Percentiles rank a stretch among this genome's conserved stretches.
Evolutionary conservation across 768 basidiomycete species (phyloP).

Genomic region (Pulveroboletus frians): DNA sequence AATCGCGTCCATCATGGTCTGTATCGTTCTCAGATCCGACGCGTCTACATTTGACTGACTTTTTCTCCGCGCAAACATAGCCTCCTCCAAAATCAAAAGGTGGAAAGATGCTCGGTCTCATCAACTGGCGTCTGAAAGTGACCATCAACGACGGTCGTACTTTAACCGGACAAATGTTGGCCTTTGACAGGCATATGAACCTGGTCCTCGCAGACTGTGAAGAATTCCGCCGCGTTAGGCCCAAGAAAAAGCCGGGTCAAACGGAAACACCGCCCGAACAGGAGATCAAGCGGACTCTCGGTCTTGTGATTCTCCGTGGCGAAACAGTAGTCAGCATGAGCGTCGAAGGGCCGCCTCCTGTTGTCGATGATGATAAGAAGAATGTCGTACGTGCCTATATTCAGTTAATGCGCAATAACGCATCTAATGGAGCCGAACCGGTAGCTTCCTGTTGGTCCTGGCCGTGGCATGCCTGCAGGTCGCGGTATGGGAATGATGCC

Average conservation of each 20-base stretch:
- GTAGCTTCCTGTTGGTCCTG: slow-evolving; percentile 83
- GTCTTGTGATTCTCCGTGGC: slow-evolving; percentile 94
- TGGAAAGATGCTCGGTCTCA: slow-evolving; percentile 94
- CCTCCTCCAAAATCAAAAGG: slow-evolving; percentile 96
- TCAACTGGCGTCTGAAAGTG: slow-evolving; percentile 97
- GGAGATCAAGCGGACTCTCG: slow-evolving; percentile 94
- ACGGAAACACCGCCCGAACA: slow-evolving; percentile 69
- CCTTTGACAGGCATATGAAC: slow-evolving; percentile 99
- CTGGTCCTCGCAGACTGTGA: slow-evolving; percentile 97
- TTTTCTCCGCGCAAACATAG: slow-evolving; percentile 33
- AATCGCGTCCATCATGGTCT: slow-evolving; percentile 57
- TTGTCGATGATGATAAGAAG: slow-evolving; percentile 86
- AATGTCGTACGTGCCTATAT: slow-evolving; percentile 50
- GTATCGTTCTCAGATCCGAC: slow-evolving; percentile 18
- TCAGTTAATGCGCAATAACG: slow-evolving; percentile 2
- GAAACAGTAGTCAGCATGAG: slow-evolving; percentile 94
- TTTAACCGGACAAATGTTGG: slow-evolving; percentile 97
- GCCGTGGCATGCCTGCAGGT: slow-evolving; percentile 93
- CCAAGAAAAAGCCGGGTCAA: slow-evolving; percentile 86
- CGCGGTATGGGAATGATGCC: slow-evolving; percentile 97
- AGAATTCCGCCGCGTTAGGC: slow-evolving; percentile 88
- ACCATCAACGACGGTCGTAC: slow-evolving; percentile 97
- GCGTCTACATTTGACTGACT: slow-evolving; percentile 6
- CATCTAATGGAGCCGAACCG: slow-evolving; percentile 18
- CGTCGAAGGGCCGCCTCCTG: slow-evolving; percentile 93